Conservation (phyloP, 2,329 filamentous ascomycete species). For the Colletotrichum sp. region DNA sequence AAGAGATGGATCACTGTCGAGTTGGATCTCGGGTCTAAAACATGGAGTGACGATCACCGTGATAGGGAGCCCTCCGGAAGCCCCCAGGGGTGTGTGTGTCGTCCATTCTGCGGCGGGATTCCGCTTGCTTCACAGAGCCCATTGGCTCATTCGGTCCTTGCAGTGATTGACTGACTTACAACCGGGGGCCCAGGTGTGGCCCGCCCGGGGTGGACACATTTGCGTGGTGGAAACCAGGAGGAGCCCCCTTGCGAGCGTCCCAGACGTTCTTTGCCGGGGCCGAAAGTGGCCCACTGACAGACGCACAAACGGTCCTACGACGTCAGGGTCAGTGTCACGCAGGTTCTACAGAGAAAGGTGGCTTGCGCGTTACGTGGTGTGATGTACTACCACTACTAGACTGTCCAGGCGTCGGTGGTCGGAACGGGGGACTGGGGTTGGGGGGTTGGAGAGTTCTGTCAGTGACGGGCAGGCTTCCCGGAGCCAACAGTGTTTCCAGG, state of each 20-base stretch:
- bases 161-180: not conserved
- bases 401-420: not conserved
- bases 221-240: not conserved
- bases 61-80: not conserved
- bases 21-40: not conserved
- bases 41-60: constrained; percentile 3
- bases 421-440: not conserved
- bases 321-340: not conserved
- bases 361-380: not conserved
- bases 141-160: not conserved
- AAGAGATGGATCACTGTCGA: not conserved
- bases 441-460: not conserved
- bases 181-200: not conserved
- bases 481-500: not conserved
- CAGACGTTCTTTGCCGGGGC: not conserved
- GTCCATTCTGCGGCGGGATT: not conserved
- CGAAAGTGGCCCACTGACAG: not conserved
- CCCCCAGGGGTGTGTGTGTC: not conserved
- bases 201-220: not conserved
- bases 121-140: not conserved
- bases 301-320: not conserved
- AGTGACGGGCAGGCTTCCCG: not conserved
- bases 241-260: constrained; percentile 3
- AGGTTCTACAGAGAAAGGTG: not conserved
- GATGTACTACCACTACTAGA: not conserved